Conservation (phyloP, 306 rosid genomes). For the Corylus avellana region DNA sequence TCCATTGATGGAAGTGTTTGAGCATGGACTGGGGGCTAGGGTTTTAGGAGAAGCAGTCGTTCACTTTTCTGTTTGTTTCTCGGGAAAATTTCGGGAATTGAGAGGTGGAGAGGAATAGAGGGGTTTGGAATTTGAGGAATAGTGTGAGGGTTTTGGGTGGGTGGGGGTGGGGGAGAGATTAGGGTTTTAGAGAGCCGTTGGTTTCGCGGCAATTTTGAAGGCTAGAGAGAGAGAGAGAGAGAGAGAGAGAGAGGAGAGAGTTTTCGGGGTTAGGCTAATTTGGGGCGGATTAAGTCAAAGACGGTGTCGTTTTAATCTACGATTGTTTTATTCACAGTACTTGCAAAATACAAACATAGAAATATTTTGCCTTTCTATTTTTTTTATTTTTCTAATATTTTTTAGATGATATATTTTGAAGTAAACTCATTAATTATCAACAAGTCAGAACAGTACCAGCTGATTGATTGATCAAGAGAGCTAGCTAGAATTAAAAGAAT, state of each 20-base stretch:
- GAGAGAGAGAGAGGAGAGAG: background rate
- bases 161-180: background rate
- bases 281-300: too few species aligned
- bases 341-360: too few species aligned
- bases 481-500: too few species aligned
- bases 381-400: too few species aligned
- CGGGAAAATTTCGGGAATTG: background rate
- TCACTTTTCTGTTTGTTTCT: constrained; percentile 5
- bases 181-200: constrained; percentile 44
- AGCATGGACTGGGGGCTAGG: constrained; percentile 43
- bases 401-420: too few species aligned
- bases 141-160: background rate
- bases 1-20: constrained; percentile 32
- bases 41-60: constrained; percentile 1
- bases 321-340: too few species aligned
- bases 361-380: too few species aligned
- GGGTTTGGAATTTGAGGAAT: background rate
- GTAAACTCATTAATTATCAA: too few species aligned
- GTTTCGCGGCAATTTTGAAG: constrained; percentile 46
- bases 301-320: too few species aligned
- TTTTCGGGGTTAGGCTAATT: too few species aligned
- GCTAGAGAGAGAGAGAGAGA: background rate
- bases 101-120: background rate
- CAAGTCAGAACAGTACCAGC: too few species aligned
- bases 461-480: too few species aligned